Percentiles rank a stretch among this genome's conserved stretches.
Evolutionary conservation across 208 protist genomes (phyloP).

Genomic region (Leishmania amazonensis): DNA sequence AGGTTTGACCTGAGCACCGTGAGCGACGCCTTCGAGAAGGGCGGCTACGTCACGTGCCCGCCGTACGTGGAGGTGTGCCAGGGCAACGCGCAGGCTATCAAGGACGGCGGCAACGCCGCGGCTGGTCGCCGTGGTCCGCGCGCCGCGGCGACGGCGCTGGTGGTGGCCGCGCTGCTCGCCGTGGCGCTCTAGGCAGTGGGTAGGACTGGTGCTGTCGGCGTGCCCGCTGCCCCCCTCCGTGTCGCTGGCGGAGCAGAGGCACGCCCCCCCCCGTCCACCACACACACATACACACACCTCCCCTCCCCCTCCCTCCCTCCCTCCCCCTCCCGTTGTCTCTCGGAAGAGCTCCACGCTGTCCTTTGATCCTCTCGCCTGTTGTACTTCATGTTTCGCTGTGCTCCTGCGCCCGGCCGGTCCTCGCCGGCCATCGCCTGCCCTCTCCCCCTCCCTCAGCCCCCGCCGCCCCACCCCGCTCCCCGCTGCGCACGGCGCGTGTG

Average conservation of each 20-base stretch:
- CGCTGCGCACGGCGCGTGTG: no score
- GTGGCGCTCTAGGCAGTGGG: background rate
- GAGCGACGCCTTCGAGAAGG: background rate
- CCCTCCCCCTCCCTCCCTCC: no score
- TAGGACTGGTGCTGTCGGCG: no score
- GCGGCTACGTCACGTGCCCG: background rate
- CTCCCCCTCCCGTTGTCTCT: background rate
- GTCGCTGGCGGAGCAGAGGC: no score
- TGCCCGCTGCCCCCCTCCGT: no score
- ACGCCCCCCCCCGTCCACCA: no score
- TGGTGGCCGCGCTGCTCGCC: background rate
- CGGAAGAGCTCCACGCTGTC: no score
- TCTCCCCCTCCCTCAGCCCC: no score
- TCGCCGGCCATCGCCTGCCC: background rate
- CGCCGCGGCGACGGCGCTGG: background rate
- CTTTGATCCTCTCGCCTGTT: background rate
- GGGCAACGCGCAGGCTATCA: background rate
- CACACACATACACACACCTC: no score
- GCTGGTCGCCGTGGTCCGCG: background rate
- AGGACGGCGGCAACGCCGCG: background rate
- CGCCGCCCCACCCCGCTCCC: no score
- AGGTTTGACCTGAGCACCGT: background rate
- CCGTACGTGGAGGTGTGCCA: conserved; percentile 2
- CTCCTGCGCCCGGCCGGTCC: no score
- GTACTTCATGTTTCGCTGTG: background rate